Base-by-base conservation (phyloP, 1,284 basidiomycete genomes). In the Naganishia sp. region DNA sequence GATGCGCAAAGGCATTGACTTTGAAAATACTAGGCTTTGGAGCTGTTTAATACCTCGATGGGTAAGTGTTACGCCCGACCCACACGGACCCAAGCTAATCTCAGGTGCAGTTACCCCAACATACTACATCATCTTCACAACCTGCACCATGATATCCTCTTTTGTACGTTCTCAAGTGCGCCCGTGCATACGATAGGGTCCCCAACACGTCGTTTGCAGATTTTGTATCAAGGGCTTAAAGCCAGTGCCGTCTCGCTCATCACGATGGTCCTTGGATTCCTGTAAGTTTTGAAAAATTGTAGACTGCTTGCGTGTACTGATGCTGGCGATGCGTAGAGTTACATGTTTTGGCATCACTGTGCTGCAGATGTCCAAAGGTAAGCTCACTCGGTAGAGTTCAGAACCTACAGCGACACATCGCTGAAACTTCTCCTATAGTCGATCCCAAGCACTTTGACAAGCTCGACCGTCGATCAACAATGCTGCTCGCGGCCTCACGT, bases 21-120 rank as follows among this genome's bases (percentile, higher is more conserved):
- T 3, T 28, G 1, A 1, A 28, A 28, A 28, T 28, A 3, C 28
- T 39, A 70, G 74, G 95, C 95, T 23, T 87, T 99, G 68, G 95
- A 94, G 72, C 82, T 97, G 50, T 98, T 94, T 84, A 97, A 97
- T 79, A 75, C 81, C 83, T 90, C 90, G 64, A 93, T 92, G 90
- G 90, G 87, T 89, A 80, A 60, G 71, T 70, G 23, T 23, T 18
- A 18, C 21, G 18, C 6, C 21, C 55, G 63, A 33, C 21, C n/a
- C 10, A 16, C 48, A 9, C 21, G 9, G 39, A 18, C 39, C 21
- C 23, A 63, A 16, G 36, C 57, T 49, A 31, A 23, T 33, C 48
- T 15, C 10, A 75, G 55, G 59, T 70, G 23, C 70, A 88, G 87
- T 90, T 36, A 85, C 86, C 2, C 85, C 85, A 0, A 85, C 85